Base-by-base conservation (phyloP, 331 rosid species). In the Malus hybrid region DNA sequence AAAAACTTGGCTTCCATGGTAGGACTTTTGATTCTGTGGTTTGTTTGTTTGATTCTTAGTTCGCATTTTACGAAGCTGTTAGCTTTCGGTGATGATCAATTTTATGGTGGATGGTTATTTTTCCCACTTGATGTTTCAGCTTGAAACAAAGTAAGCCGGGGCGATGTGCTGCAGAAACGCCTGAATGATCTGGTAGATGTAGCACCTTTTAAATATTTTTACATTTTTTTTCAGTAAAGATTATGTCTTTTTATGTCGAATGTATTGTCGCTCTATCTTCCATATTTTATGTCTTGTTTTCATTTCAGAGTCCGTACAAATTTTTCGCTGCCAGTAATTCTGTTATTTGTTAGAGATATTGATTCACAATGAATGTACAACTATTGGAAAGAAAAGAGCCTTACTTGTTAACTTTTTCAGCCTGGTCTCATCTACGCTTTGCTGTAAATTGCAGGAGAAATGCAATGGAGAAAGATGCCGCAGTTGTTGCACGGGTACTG, bases 391-490 rank as follows among this genome's bases (percentile, higher is more conserved):
- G 63, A 24, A 31, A 8, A 33, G 8, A 0, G 11, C 5, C 2
- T 60, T 52, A 8, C 29, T 4, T 11, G 50, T 74, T 67, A 74
- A 42, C 42, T 18, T 24, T 62, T 67, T 73, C 34, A 29, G 61
- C 27, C 18, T 63, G 13, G 13, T 55, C 42, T 48, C 1, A 61
- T 62, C 7, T 52, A 36, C 36, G 6, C 24, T 68, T 27, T 61
- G 7, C 10, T 42, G 61, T 81, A 33, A 74, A 20, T 81, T 73
- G 64, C 81, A 90, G 99, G 97, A 92, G 77, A 82, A 83, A 76
- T 33, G 97, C 99, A 4, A 95, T 95, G 97, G 97, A 95, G 85
- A 95, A 95, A 85, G 97, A 95, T 82, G 97, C 97, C 39, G 97
- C 99, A 32, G 93, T 95, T 80, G 97, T 95, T 68, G 87, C 96